Conservation (phyloP, 1,284 basidiomycete genomes). For the Sporisorium reilianum region DNA sequence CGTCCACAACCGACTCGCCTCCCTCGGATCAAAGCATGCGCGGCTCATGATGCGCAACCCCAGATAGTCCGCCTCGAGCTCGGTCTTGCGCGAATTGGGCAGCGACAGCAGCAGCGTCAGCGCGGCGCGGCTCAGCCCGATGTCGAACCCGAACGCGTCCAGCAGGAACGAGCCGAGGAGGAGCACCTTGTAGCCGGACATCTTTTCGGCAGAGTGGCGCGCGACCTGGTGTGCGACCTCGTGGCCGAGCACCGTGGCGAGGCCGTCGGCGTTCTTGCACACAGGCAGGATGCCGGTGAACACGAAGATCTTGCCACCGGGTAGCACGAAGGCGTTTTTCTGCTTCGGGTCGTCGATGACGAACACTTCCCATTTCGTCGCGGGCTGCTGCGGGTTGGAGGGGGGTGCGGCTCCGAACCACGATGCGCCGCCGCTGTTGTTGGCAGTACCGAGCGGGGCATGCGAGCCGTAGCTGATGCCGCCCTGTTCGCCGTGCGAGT, state of each 20-base stretch:
- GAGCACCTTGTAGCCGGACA: slow-evolving; percentile 64
- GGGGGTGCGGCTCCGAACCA: slow-evolving; percentile 15
- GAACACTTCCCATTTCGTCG: slow-evolving; percentile 77
- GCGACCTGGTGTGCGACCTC: slow-evolving; percentile 80
- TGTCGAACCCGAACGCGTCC: slow-evolving; percentile 55
- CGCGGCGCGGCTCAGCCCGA: slow-evolving; percentile 63
- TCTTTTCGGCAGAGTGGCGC: slow-evolving; percentile 61
- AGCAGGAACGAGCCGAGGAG: slow-evolving; percentile 44
- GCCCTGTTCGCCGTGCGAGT: slow-evolving; percentile 43
- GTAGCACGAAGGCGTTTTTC: slow-evolving; percentile 83
- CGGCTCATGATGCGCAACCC: slow-evolving; percentile 74
- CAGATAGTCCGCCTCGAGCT: slow-evolving; percentile 82
- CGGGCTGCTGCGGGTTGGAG: slow-evolving; percentile 5
- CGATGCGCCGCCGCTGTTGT: slow-evolving; percentile 5
- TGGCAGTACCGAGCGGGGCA: neutral
- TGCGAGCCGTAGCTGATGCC: slow-evolving; percentile 42
- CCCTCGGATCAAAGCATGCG: slow-evolving; percentile 84
- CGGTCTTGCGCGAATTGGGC: slow-evolving; percentile 85
- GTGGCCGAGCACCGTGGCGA: slow-evolving; percentile 88
- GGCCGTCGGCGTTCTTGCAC: slow-evolving; percentile 81
- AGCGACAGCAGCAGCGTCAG: slow-evolving; percentile 77
- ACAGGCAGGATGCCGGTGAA: slow-evolving; percentile 88
- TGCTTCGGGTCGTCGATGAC: slow-evolving; percentile 80
- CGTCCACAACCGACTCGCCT: slow-evolving; percentile 71
- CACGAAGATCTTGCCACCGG: slow-evolving; percentile 82